Evolutionary conservation across 768 basidiomycete species (phyloP), one percentile per base, ranked within the genome.

Genomic region (Gyrodon lividus): DNA sequence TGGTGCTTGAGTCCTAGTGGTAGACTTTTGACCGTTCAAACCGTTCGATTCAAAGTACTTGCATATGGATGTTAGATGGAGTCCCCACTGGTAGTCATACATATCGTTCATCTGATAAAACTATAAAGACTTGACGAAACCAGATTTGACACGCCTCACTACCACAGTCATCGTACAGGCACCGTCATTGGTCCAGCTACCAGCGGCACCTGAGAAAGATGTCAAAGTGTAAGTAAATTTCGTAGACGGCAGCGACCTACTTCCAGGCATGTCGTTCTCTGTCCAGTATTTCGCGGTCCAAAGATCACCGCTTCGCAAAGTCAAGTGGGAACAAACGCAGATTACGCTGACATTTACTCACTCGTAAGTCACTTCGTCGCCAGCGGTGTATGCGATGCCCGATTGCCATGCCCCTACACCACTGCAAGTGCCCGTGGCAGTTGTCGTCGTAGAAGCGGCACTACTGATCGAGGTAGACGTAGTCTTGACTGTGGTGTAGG

Each of bases 281-380:
- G 81, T 78, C 83, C 85, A 84, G 78, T 80, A 85, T 48, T 80
- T 74, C 3, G 83, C 82, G 12, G 74, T 77, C 74, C 73, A 78
- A 38, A 73, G 63, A 52, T 74, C 17, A 7, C 50, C 57, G 41
- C 60, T 59, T 31, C 28, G 43, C 8, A 16, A 19, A n/a, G 22
- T 57, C 39, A 23, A 33, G 39, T 43, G 22, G 50, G 38, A 48
- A 52, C 31, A 50, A 41, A 17, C 20, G 19, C 26, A 41, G 34
- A 31, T 31, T n/a, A 34, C 17, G 9, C 6, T n/a, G 19, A 20
- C 26, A 22, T 22, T 37, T 43, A 66, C 74, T 61, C 60, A 83
- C 82, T 68, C 72, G 61, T 75, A 86, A 14, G 75, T 72, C 22
- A 74, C 81, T 63, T 80, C 66, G 13, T 71, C 48, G n/a, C 79